phyloP scores from a whole-genome alignment of 495 filamentous ascomycete genomes.

The Trichoderma virens region DNA sequence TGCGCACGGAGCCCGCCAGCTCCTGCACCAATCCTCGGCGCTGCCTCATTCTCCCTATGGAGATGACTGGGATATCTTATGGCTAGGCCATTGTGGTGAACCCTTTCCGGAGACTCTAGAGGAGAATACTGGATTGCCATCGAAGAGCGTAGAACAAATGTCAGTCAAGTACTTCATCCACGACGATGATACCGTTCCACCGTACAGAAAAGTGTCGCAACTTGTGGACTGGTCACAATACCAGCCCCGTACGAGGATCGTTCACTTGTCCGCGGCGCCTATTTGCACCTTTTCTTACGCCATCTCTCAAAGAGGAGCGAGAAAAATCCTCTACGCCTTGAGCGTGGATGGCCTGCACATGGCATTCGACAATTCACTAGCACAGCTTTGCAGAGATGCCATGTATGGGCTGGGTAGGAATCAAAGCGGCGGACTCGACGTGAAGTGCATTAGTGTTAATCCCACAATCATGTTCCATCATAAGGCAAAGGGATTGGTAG shows the following conservation, averaged over 20 bases:
- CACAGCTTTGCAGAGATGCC: constrained; percentile 34
- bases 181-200: constrained; percentile 20
- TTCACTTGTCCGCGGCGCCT: constrained; percentile 36
- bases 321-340: constrained; percentile 42
- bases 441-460: constrained; percentile 38
- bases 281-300: constrained; percentile 51
- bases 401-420: constrained; percentile 10
- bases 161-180: constrained; percentile 18
- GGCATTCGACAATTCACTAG: constrained; percentile 43
- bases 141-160: constrained; percentile 9
- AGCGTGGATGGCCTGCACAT: constrained; percentile 31
- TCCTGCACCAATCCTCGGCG: constrained; percentile 15
- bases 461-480: constrained; percentile 42
- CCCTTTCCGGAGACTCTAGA: constrained; percentile 18
- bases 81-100: constrained; percentile 31
- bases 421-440: constrained; percentile 12
- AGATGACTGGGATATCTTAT: constrained; percentile 32
- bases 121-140: constrained; percentile 15
- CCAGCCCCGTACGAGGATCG: constrained; percentile 37
- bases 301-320: constrained; percentile 44
- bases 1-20: constrained; percentile 20
- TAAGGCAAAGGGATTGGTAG: constrained; percentile 29
- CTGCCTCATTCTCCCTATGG: constrained; percentile 25
- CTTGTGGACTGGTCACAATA: constrained; percentile 20
- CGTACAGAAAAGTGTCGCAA: constrained; percentile 16